Evolutionary conservation across 1,284 basidiomycete genomes (phyloP), one percentile per base, ranked within the genome.

Genomic region (Marasmius tenuissimus): DNA sequence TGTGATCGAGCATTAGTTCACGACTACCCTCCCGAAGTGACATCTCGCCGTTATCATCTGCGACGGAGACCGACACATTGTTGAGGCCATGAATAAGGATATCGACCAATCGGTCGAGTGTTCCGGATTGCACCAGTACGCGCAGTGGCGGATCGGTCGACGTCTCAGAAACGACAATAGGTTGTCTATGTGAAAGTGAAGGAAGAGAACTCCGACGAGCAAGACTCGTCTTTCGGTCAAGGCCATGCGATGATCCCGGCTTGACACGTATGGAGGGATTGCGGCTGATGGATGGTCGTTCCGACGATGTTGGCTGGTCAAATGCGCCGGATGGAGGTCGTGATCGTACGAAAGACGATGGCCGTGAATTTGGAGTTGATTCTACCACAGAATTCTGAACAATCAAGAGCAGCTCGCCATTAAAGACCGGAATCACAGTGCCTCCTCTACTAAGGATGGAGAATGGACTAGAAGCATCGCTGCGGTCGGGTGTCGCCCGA

Each of bases 31-130:
- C 88, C 38, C 84, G 77, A 49, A 93, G 72, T 0, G 89, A 85
- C 76, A 89, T 90, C 70, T 93, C 90, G 0, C 92, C 92, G 66
- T 91, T 92, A 70, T 93, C 92, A 65, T 94, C 92, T 1, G 91
- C 85, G 2, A 92, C 87, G 0, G 88, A 87, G 0, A 92, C 89
- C 0, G 87, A 87, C 1, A 93, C 84, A 39, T 87, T 88, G 55
- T 86, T 85, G n/a, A 94, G 75, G 1, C 92, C 92, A 68, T 89
- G 86, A 0, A 91, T 85, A 14, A 94, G 80, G 11, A 92, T 81
- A 53, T 88, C 85, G 8, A 93, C 88, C 3, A 94, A 77, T 20
- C 83, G 80, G 62, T 90, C 88, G 7, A 93, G 75, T 0, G 91
- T 91, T 3, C 91, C 92, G 6, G 88, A 89, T 67, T 89, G 85